A percentile compares a stretch with the other conserved stretches of the same genome.
phyloP scores from a whole-genome alignment of 345 rosid genomes.

The Populus davidiana region DNA sequence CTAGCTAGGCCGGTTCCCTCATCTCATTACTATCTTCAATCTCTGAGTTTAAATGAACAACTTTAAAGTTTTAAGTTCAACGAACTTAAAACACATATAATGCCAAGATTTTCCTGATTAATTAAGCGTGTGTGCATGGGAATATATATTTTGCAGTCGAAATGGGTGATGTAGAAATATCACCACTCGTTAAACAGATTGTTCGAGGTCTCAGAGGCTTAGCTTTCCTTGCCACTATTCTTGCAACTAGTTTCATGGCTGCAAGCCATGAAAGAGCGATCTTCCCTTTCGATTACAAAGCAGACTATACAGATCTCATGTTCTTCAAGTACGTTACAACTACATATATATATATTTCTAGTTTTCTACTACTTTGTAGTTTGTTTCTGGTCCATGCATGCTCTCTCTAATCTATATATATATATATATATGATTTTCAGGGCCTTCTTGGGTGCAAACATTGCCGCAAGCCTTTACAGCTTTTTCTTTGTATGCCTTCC shows the following conservation, averaged over 20 bases:
- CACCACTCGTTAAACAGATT: not conserved
- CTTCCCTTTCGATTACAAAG: not conserved
- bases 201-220: not conserved
- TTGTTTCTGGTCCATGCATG: not conserved
- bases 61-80: too few relatives aligned
- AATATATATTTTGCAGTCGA: not conserved
- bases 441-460: not conserved
- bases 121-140: too few relatives aligned
- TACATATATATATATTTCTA: too few relatives aligned
- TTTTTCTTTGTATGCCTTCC: slow-evolving; percentile 1
- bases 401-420: not conserved
- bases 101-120: too few relatives aligned
- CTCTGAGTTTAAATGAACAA: too few relatives aligned
- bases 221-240: not conserved
- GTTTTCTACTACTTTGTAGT: too few relatives aligned
- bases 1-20: too few relatives aligned
- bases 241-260: slow-evolving; percentile 5
- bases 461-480: not conserved
- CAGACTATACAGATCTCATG: not conserved
- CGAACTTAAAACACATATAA: too few relatives aligned
- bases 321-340: slow-evolving; percentile 1
- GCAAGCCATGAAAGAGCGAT: not conserved
- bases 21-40: too few relatives aligned
- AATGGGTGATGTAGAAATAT: not conserved
- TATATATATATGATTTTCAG: not conserved